Base-by-base conservation (phyloP, 768 basidiomycete genomes). In the Suillus discolor region DNA sequence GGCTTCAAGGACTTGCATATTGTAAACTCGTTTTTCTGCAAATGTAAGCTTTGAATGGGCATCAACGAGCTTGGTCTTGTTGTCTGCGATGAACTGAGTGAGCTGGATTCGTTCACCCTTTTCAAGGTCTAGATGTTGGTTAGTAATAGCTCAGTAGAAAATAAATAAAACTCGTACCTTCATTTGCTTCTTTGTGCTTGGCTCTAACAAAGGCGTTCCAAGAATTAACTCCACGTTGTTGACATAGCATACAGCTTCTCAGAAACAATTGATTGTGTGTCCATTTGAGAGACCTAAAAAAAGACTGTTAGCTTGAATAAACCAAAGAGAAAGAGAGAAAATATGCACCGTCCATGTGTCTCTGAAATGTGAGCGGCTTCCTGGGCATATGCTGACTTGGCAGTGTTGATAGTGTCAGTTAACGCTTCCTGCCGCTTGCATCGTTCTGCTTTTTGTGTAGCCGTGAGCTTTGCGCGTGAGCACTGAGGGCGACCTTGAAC, bases 221-320 rank as follows among this genome's bases (percentile, higher is more conserved):
- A 23, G 25, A 34, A 57, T 57, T 57, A n/a, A 57, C 55, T 20
- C 55, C 18, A 11, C 5, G 15, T 57, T 57, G 18, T 28, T 57
- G 55, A 20, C 7, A 6, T 6, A 31, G 55, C 55, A 57, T 23
- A 28, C 13, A 1, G 55, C 38, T 57, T 15, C 18, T 34, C 31
- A 57, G 25, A 28, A 57, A 57, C 18, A 57, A 25, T 15, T 57
- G 31, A 25, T 31, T 34, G n/a, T 18, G 20, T 0, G 7, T 57
- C 57, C 57, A 57, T 31, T 57, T 57, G 23, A 57, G 57, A 28
- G 57, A 57, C 6, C 57, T 34, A 49, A 49, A 49, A 49, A 49
- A 12, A 49, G 6, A 42, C 15, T 18, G 47, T 49, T 23, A 49
- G 23, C 23, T 9, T 25, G 47, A 49, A 49, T 49, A 49, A 49